Evolutionary conservation across 371 early-diverging fungal species (phyloP), one percentile per base, ranked within the genome.

Genomic region (Encephalitozoon cuniculi): DNA sequence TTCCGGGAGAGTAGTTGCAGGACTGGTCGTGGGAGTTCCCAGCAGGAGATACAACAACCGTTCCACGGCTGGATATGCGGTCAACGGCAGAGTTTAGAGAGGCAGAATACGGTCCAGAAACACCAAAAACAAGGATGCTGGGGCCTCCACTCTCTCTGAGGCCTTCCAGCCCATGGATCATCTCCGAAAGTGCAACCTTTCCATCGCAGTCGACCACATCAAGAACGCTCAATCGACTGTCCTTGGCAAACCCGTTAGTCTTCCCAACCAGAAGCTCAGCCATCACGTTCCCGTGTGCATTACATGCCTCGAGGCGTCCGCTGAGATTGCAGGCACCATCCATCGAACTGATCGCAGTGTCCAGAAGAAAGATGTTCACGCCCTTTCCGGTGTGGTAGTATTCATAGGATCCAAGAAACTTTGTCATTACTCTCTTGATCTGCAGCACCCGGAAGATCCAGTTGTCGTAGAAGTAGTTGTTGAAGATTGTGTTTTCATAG

Each of bases 1-100:
- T 75, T 32, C 79, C 70, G 32, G 85, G 85, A 43, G 81, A 81
- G 32, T 76, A 79, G 18, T 76, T 71, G 53, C 85, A 84, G 4
- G 75, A 65, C 34, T 73, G 43, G 40, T 75, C 79, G 7, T 64
- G 59, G 28, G 77, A 43, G 55, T 84, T 81, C 64, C 85, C 85
- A 12, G 81, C 74, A 32, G 83, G 65, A 8, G 77, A n/a, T 15
- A 84, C 72, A 30, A 82, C 74, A 43, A 81, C 54, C 15, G 51
- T 75, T 15, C 66, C 59, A 26, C 43, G 39, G 5, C 15, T 34
- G 23, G 66, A 30, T 37, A 81, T 39, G 41, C 53, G 66, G 28
- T 76, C 59, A 40, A 81, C 64, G n/a, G 71, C 67, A 2, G 43
- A 15, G 67, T 84, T 79, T 4, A 84, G 41, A 28, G 76, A 28